phyloP scores from a whole-genome alignment of 1,284 basidiomycete genomes.

The Ganoderma leucocontextum region DNA sequence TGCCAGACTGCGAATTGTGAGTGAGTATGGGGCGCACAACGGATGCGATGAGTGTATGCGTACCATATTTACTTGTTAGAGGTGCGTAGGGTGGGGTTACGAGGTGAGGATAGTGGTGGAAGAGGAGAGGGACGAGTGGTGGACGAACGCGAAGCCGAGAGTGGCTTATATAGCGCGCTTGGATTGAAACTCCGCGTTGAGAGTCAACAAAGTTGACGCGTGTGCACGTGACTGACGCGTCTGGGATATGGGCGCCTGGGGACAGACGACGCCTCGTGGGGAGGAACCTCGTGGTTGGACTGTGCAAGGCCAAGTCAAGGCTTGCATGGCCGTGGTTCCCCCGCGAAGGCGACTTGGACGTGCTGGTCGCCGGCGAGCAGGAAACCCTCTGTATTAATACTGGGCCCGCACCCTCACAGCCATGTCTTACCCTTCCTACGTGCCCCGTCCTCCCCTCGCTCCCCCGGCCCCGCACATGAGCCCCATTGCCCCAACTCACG shows the following conservation, averaged over 20 bases:
- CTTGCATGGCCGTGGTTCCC: conserved; percentile 5
- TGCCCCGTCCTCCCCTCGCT: conserved; percentile 40
- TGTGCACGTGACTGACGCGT: conserved; percentile 41
- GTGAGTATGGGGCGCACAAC: conserved; percentile 29
- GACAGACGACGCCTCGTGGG: conserved; percentile 12
- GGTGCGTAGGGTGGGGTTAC: conserved; percentile 27
- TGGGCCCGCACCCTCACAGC: conserved; percentile 16
- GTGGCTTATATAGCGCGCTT: conserved; percentile 44
- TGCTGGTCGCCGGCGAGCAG: conserved; percentile 16
- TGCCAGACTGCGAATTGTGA: conserved; percentile 52
- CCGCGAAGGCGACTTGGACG: conserved; percentile 18
- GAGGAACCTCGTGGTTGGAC: background rate
- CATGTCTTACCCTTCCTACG: conserved; percentile 38
- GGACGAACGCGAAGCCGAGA: conserved; percentile 36
- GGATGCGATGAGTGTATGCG: conserved; percentile 25
- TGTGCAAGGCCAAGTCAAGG: background rate
- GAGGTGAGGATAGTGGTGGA: conserved; percentile 39
- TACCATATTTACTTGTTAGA: conserved; percentile 41
- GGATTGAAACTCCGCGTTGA: conserved; percentile 44
- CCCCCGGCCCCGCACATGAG: conserved; percentile 37
- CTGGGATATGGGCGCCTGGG: conserved; percentile 25
- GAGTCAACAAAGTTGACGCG: conserved; percentile 40
- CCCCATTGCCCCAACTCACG: conserved; percentile 42
- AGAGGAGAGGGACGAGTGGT: conserved; percentile 36
- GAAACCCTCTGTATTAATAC: conserved; percentile 22